Percentiles rank a stretch among this genome's conserved stretches.
Evolutionary conservation across 306 rosid species (phyloP).

Genomic region (Alnus glutinosa): DNA sequence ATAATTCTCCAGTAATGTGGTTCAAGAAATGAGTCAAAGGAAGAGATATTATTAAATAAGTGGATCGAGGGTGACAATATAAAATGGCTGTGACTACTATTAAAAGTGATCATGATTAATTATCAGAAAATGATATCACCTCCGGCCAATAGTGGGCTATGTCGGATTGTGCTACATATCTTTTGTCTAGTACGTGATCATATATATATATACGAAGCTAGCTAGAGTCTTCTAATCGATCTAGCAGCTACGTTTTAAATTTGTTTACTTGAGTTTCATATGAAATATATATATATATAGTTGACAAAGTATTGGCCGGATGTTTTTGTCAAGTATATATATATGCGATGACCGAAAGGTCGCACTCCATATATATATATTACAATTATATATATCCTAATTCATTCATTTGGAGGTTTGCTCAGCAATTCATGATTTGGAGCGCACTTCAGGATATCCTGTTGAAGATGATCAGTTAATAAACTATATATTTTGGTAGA

Average conservation of each 20-base stretch:
- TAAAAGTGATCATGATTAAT: background rate
- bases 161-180: conserved; percentile 29
- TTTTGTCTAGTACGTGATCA: conserved; percentile 15
- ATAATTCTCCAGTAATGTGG: too few relatives aligned
- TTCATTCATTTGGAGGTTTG: background rate
- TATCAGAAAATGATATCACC: conserved; percentile 25
- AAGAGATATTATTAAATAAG: too few relatives aligned
- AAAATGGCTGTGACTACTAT: background rate
- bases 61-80: background rate
- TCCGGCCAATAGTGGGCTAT: conserved; percentile 18
- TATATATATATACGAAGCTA: too few relatives aligned
- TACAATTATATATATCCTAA: too few relatives aligned
- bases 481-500: background rate
- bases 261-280: background rate
- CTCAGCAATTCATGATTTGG: background rate
- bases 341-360: background rate
- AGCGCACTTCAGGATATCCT: background rate
- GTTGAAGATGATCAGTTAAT: too few relatives aligned
- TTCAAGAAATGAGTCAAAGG: too few relatives aligned
- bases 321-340: background rate
- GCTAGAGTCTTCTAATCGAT: too few relatives aligned
- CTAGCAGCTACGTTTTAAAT: background rate
- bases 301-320: background rate
- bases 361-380: too few relatives aligned
- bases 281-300: background rate